A percentile compares a stretch with the other conserved stretches of the same genome.
phyloP scores from a whole-genome alignment of 768 basidiomycete genomes.

The Amanita thiersii region DNA sequence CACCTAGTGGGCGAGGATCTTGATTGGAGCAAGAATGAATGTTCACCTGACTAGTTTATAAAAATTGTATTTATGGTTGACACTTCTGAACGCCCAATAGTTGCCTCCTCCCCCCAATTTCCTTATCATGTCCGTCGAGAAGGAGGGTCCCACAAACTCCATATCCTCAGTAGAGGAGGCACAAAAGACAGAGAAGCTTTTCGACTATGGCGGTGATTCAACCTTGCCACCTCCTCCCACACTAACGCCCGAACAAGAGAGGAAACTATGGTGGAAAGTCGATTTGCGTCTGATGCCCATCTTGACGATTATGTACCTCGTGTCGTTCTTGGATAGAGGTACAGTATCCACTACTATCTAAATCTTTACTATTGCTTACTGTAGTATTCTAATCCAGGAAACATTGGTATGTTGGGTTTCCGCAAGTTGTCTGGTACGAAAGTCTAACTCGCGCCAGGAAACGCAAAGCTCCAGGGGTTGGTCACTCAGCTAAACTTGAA shows the following conservation, averaged over 20 bases:
- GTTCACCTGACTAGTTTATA: neutral
- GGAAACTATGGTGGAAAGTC: conserved; percentile 47
- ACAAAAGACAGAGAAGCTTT: neutral
- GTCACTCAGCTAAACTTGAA: conserved; percentile 44
- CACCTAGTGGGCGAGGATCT: too few relatives aligned
- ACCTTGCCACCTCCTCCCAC: conserved; percentile 35
- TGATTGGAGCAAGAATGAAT: too few relatives aligned
- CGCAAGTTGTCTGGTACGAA: neutral
- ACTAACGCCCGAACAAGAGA: conserved; percentile 42
- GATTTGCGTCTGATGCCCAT: conserved; percentile 53
- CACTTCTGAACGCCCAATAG: neutral
- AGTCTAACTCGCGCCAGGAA: conserved; percentile 28
- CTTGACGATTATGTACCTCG: conserved; percentile 49
- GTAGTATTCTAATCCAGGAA: conserved; percentile 26
- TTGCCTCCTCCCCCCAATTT: neutral
- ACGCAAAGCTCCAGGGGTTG: conserved; percentile 62
- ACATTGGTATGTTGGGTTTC: conserved; percentile 35
- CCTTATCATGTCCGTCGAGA: neutral
- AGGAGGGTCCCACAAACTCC: neutral
- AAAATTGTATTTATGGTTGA: neutral
- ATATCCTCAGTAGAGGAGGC: neutral
- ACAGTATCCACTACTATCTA: neutral
- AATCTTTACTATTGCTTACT: neutral
- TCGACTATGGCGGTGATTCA: conserved; percentile 38
- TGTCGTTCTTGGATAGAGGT: conserved; percentile 62